Conservation (phyloP, 495 filamentous ascomycete species). For the Talaromyces liani region DNA sequence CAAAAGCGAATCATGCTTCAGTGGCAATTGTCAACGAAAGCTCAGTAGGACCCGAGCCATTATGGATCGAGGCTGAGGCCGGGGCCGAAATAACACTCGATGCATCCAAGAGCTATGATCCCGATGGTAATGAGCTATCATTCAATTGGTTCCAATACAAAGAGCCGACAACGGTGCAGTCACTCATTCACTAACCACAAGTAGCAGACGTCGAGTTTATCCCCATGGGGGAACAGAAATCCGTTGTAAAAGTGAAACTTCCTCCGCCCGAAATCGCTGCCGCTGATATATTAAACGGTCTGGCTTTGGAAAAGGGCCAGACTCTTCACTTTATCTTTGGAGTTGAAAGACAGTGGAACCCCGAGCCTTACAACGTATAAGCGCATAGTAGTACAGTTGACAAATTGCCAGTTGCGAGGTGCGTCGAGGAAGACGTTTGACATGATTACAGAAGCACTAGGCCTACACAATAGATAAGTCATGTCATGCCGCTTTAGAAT, state of each 20-base stretch:
- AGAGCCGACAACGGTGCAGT: conserved; percentile 27
- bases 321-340: conserved; percentile 25
- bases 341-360: conserved; percentile 21
- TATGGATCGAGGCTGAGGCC: conserved; percentile 20
- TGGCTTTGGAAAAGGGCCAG: conserved; percentile 17
- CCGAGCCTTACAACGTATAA: conserved; percentile 24
- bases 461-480: not conserved
- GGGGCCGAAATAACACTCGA: conserved; percentile 23
- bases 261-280: conserved; percentile 19
- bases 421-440: not conserved
- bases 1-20: conserved; percentile 33
- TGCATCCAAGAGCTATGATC: conserved; percentile 27
- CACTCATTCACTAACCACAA: not conserved
- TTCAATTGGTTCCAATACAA: conserved; percentile 35
- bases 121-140: conserved; percentile 24
- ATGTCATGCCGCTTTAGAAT: too few species aligned
- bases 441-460: not conserved
- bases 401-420: not conserved
- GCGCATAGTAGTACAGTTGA: conserved; percentile 22
- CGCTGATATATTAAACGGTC: conserved; percentile 5
- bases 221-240: conserved; percentile 10
- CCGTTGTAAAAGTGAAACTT: conserved; percentile 18
- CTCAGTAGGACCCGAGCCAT: conserved; percentile 14
- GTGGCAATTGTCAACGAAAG: conserved; percentile 13
- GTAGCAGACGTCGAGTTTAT: not conserved